Conservation (phyloP, 805 yeast species). For the Teunomyces funiuensis region DNA sequence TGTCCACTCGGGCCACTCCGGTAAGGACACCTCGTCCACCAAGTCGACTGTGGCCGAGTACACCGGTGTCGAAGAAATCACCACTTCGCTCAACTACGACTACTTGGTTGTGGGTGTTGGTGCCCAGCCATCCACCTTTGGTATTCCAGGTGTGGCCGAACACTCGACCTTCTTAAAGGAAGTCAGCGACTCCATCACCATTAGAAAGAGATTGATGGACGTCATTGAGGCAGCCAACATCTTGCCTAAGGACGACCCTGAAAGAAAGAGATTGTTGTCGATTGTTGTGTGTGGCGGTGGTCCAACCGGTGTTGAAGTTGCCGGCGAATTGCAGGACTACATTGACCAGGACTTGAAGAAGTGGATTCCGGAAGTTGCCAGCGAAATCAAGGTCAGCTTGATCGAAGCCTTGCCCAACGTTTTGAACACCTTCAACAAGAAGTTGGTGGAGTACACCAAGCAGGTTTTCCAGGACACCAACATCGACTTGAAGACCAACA, state of each 20-base stretch:
- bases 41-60: slow-evolving; percentile 41
- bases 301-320: slow-evolving; percentile 97
- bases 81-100: slow-evolving; percentile 61
- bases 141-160: slow-evolving; percentile 91
- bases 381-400: slow-evolving; percentile 78
- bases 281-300: slow-evolving; percentile 98
- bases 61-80: slow-evolving; percentile 44
- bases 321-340: slow-evolving; percentile 94
- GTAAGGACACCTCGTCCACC: slow-evolving; percentile 46
- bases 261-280: slow-evolving; percentile 79
- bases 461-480: slow-evolving; percentile 65
- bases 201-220: slow-evolving; percentile 80
- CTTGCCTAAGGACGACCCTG: slow-evolving; percentile 71
- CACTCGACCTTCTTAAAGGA: slow-evolving; percentile 88
- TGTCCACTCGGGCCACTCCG: slow-evolving; percentile 55
- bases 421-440: slow-evolving; percentile 68
- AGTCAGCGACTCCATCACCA: slow-evolving; percentile 80
- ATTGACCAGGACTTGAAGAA: slow-evolving; percentile 85
- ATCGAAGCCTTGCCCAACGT: slow-evolving; percentile 93
- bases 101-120: slow-evolving; percentile 92
- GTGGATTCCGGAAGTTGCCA: slow-evolving; percentile 85
- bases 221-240: slow-evolving; percentile 85
- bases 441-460: slow-evolving; percentile 75
- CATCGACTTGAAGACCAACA: slow-evolving; percentile 75
- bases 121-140: slow-evolving; percentile 91